Base-by-base conservation (phyloP, 2,329 filamentous ascomycete genomes). In the Fusarium sp. region DNA sequence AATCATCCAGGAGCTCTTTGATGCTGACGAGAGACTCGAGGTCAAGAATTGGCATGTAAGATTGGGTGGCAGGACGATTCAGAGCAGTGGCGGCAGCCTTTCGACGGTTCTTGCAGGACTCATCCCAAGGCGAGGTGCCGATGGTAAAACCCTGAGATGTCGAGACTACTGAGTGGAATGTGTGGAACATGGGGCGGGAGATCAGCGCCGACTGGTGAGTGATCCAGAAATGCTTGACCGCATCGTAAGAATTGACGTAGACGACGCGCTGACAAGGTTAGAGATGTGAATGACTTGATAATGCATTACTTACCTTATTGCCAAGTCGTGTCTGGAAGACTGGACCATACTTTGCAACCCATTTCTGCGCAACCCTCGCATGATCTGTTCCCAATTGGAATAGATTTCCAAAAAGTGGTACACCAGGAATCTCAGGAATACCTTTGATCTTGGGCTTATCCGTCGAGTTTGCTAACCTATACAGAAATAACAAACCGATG, bases 71-170 rank as follows among this genome's bases (percentile, higher is more conserved):
- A 0, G 92, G 92, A 1, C 90, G 86, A 77, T 94, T 94, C 23
- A 95, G 84, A 0, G 93, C 92, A 7, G 92, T 93, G 6, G 91
- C 92, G 2, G 92, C 92, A 0, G 91, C 92, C 81, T 93, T 94
- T 67, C 93, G 88, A 12, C 92, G 87, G 25, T 85, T 83, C 78
- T 94, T 95, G 80, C 91, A 93, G 4, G 89, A 93, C 53, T 93
- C 92, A 66, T 94, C 92, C 90, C 92, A 96, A 0, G 93, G 92
- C 0, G 92, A 94, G 0, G 92, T 93, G 2, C 93, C 93, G 65
- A 96, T 93, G 0, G 92, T 95, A 79, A 93, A 92, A 8, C 92
- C 92, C 72, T 93, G 90, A 0, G 90, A 92, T 34, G 85, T 88
- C 3, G 92, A 93, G 5, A 94, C 90, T 6, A 94, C 90, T 7